Evolutionary conservation across 2,329 filamentous ascomycete genomes (phyloP).

Genomic region (Venturia asperata): DNA sequence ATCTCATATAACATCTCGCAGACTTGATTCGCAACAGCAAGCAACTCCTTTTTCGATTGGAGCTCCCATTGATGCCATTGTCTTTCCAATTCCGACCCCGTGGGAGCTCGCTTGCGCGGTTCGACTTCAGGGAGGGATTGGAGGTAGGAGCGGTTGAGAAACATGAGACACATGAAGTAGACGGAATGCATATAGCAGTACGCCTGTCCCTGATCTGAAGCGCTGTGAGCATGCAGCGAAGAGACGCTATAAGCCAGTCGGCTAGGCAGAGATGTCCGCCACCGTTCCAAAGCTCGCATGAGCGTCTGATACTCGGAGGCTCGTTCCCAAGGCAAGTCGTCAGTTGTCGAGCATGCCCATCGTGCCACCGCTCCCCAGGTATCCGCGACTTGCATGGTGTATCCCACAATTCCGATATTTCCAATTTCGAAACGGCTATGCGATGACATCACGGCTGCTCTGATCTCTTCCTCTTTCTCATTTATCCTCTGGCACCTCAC

Average conservation of each 20-base stretch:
- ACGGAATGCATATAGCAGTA: slow-evolving; percentile 39
- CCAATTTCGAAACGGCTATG: slow-evolving; percentile 29
- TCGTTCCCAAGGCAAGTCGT: slow-evolving; percentile 32
- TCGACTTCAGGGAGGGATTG: slow-evolving; percentile 31
- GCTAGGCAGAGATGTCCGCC: slow-evolving; percentile 31
- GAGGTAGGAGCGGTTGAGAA: slow-evolving; percentile 35
- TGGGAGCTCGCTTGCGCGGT: slow-evolving; percentile 23
- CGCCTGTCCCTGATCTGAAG: slow-evolving; percentile 36
- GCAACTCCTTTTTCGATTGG: slow-evolving; percentile 31
- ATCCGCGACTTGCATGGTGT: slow-evolving; percentile 35
- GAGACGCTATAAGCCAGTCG: slow-evolving; percentile 34
- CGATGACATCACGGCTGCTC: not conserved
- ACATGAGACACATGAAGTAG: slow-evolving; percentile 38
- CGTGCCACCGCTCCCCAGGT: slow-evolving; percentile 37
- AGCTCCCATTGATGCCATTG: slow-evolving; percentile 33
- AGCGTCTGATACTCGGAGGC: slow-evolving; percentile 33
- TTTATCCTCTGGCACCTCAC: slow-evolving; percentile 32
- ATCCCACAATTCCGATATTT: slow-evolving; percentile 34
- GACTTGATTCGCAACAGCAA: slow-evolving; percentile 32
- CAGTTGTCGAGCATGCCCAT: slow-evolving; percentile 35
- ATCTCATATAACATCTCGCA: slow-evolving; percentile 38
- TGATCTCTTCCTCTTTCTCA: slow-evolving; percentile 23
- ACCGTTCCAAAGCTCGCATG: slow-evolving; percentile 30
- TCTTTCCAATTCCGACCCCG: slow-evolving; percentile 1
- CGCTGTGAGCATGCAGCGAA: slow-evolving; percentile 35